Base-by-base conservation (phyloP, 768 basidiomycete species). In the Clathrus columnatus region DNA sequence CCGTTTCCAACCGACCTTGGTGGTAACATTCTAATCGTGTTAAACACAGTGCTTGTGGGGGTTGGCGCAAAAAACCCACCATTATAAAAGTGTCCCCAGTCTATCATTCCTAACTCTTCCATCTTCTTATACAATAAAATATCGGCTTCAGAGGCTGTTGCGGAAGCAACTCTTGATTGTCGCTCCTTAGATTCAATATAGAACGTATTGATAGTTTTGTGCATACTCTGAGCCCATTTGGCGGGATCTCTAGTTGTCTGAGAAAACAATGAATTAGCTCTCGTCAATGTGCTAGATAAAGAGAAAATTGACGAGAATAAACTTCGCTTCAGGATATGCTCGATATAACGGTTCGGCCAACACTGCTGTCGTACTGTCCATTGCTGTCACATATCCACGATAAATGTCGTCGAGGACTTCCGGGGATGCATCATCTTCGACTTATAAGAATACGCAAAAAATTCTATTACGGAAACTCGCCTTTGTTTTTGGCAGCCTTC, bases 311-410 rank as follows among this genome's bases (percentile, higher is more conserved):
- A 54, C 52, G 17, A 54, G 44, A 46, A 54, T 54, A 45, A 44
- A 54, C n/a, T 54, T 54, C 21, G 41, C 52, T 24, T 54, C 52
- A 3, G 52, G 52, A 32, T 54, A 54, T 24, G 52, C 20, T 21
- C 26, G 11, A 27, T 54, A 54, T 3, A 54, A 27, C 43, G 43
- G 42, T 5, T 17, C 17, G 3, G 23, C 42, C 17, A 21, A 27
- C 11, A 45, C 46, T 26, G 52, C 52, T 8, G 52, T 26, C 21
- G 52, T 42, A 26, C 46, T 45, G 46, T 54, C 52, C 5, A 46
- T 8, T 5, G 29, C 27, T 7, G 52, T 45, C 2, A 18, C 21
- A 46, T 45, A 54, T 11, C 24, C 42, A 16, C 27, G 14, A 20
- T 45, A 46, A 17, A 54, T 42, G 7, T 24, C 20, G n/a, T 16